Evolutionary conservation across 441 rosid species (phyloP), one percentile per base, ranked within the genome.

Genomic region (Jatropha multifida): DNA sequence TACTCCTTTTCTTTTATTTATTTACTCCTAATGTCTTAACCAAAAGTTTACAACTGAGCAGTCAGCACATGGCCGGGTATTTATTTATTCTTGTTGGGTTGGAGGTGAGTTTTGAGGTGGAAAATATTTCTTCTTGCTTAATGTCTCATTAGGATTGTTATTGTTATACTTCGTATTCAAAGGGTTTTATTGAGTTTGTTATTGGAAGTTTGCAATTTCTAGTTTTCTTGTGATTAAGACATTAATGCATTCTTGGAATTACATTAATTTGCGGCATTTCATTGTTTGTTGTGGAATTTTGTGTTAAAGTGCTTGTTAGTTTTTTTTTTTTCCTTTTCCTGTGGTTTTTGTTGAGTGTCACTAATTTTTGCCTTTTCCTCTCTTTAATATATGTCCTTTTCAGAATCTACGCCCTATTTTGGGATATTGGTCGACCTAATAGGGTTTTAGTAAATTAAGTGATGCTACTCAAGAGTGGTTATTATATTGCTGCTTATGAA

Each of bases 241-340:
- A 18, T 59, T 58, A 15, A 68, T 37, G 51, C 56, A 4, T 1
- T 6, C 27, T 67, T 49, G 68, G 26, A 65, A 18, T 73, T 42
- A 58, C 65, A 65, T 46, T 81, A 44, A 65, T 68, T 68, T 59
- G 69, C 65, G 46, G 78, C 62, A 75, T 69, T 72, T 58, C 26
- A 41, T 78, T 74, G 15, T 72, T 75, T 32, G 5, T 73, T 70
- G 23, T 60, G 52, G 61, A 20, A 38, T 66, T 32, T 32, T 67
- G 74, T 68, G 59, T 62, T 76, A 60, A 66, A 63, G 49, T 51
- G n/a, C 61, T 67, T 64, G 26, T 44, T 20, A 23, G 23, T 23
- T 23, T 23, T 23, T n/a, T 65, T 51, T 63, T 37, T 42, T 61
- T n/a, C 5, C 49, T 23, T 26, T 67, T 3, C 38, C 38, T 32